Evolutionary conservation across 108 stramenopile species (phyloP), one percentile per base, ranked within the genome.

Genomic region (Cyclotella baltica): DNA sequence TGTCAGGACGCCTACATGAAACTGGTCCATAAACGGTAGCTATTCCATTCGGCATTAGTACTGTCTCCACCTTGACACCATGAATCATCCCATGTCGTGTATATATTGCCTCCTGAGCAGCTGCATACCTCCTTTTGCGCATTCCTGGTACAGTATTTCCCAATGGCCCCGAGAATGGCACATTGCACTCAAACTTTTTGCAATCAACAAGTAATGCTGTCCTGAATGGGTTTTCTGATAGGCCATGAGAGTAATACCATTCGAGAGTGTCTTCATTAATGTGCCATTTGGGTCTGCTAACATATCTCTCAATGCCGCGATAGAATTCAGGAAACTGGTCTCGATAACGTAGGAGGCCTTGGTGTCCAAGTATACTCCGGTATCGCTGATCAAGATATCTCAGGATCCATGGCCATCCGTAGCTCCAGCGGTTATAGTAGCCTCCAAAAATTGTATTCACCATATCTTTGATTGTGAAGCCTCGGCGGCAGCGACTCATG

Each of bases 401-500:
- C 13, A 67, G 46, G 3, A 50, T 18, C 67, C 67, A 67, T 19
- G 16, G 67, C 46, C 50, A 51, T 10, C 47, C 67, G 18, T 50
- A 67, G 0, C 4, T 13, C 43, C 25, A 67, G 4, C 67, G 8
- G 48, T 2, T 29, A 3, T 48, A 50, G 15, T 67, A 19, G 18
- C 67, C 67, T 30, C 47, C 67, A 67, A 67, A 67, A 13, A 51
- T 48, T 9, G n/a, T 50, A 15, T 67, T 16, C 2, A 67, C 19
- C 8, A 67, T 10, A 23, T 28, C 40, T 13, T 43, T 43, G 40
- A 43, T 43, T 6, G 10, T 43, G 40, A 43, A 43, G 13, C 40
- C 13, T 13, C 40, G 6, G 10, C 13, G 6, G 40, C 40, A 43
- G 10, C 13, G 6, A 11, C 6, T 43, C 40, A 43, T 43, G 13